Evolutionary conservation across 331 rosid species (phyloP).

Genomic region (Quercus tomentella): DNA sequence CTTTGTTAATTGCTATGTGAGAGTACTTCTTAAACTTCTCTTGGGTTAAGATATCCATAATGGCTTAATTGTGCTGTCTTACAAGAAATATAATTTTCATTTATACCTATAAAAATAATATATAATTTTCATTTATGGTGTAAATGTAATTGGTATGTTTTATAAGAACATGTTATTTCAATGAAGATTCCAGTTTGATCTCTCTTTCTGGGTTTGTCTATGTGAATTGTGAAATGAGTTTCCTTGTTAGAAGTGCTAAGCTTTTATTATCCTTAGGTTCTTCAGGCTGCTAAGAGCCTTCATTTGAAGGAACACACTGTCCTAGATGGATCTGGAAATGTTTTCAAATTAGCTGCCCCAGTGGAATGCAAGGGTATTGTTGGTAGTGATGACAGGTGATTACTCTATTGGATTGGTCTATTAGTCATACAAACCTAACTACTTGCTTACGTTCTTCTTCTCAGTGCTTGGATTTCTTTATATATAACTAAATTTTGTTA

Average conservation of each 20-base stretch:
- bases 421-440: neutral
- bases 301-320: conserved; percentile 38
- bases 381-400: conserved; percentile 97
- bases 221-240: too few relatives aligned
- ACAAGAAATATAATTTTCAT: too few relatives aligned
- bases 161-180: too few relatives aligned
- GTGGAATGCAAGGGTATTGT: conserved; percentile 99
- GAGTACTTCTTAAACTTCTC: neutral
- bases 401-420: conserved; percentile 1
- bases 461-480: neutral
- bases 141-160: too few relatives aligned
- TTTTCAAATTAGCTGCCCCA: conserved; percentile 90
- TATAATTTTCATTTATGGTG: too few relatives aligned
- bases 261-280: neutral
- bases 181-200: too few relatives aligned
- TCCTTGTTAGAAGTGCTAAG: too few relatives aligned
- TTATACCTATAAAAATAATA: too few relatives aligned
- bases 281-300: conserved; percentile 64
- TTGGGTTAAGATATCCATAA: neutral
- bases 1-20: neutral
- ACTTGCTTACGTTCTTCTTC: neutral
- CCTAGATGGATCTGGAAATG: conserved; percentile 87
- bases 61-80: too few relatives aligned
- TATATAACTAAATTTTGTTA: neutral
- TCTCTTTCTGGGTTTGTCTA: too few relatives aligned